Evolutionary conservation across 2,329 filamentous ascomycete species (phyloP).

Genomic region (Exophiala aquamarina): DNA sequence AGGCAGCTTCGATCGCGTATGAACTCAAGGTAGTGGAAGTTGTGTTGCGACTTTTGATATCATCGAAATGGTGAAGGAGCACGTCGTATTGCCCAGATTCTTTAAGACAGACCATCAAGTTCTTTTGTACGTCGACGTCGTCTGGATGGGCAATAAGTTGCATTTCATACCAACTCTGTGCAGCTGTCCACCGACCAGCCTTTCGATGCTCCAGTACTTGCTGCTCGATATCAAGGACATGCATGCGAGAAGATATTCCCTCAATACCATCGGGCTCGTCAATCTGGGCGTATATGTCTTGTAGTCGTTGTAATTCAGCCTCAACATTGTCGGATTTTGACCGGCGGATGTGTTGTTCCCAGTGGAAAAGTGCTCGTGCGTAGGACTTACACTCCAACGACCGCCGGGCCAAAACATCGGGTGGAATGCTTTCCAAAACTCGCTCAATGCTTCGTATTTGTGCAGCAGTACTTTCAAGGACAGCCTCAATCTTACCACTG

Average conservation of each 20-base stretch:
- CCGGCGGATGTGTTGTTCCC: constrained; percentile 81
- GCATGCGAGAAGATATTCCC: constrained; percentile 84
- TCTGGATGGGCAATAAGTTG: constrained; percentile 76
- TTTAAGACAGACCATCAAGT: constrained; percentile 82
- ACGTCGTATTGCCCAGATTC: constrained; percentile 95
- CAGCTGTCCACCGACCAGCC: constrained; percentile 88
- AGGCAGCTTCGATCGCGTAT: constrained; percentile 86
- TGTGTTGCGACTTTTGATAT: constrained; percentile 53
- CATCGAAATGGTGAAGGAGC: constrained; percentile 81
- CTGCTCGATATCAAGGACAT: constrained; percentile 85
- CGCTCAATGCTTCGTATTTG: constrained; percentile 67
- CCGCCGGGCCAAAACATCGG: constrained; percentile 73
- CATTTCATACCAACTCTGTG: constrained; percentile 97
- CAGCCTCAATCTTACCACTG: constrained; percentile 15
- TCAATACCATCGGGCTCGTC: constrained; percentile 97
- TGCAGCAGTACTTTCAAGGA: constrained; percentile 25
- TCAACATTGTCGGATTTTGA: constrained; percentile 50
- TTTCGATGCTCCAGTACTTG: constrained; percentile 92
- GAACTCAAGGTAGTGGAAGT: constrained; percentile 64
- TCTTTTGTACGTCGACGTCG: constrained; percentile 74
- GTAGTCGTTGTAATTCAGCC: constrained; percentile 71
- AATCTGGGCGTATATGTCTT: constrained; percentile 94
- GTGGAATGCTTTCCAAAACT: constrained; percentile 68
- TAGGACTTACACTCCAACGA: constrained; percentile 95
- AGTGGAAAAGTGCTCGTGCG: constrained; percentile 86